These are phyloP conservation scores for Neonectria magnoliae DNA, from an alignment of 2,329 filamentous ascomycete species.

Conservation along the genomic window DNA sequence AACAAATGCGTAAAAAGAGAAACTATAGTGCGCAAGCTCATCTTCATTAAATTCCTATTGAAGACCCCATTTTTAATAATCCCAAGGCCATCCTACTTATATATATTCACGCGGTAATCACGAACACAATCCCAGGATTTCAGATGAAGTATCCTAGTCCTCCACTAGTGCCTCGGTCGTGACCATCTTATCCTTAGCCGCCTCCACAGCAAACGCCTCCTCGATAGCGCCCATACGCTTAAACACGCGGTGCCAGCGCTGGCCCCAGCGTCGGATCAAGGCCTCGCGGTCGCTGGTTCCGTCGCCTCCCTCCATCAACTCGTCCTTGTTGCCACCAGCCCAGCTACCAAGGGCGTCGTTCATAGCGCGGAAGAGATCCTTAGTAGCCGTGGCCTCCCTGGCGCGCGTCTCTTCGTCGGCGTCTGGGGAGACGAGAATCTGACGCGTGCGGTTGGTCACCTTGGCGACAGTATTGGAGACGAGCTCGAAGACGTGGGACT, in stretches of 20 bases:
- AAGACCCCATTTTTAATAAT: slow-evolving; percentile 19
- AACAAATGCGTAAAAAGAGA: neutral
- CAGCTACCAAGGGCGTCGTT: slow-evolving; percentile 81
- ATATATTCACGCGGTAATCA: slow-evolving; percentile 12
- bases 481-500: slow-evolving; percentile 87
- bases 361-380: slow-evolving; percentile 81
- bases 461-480: slow-evolving; percentile 89
- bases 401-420: slow-evolving; percentile 73
- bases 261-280: slow-evolving; percentile 81
- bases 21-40: neutral
- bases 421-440: slow-evolving; percentile 74
- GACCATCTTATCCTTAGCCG: slow-evolving; percentile 41
- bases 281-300: slow-evolving; percentile 67
- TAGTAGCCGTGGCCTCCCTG: slow-evolving; percentile 78
- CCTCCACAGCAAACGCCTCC: slow-evolving; percentile 69
- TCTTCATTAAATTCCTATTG: slow-evolving; percentile 8
- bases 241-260: slow-evolving; percentile 88
- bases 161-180: slow-evolving; percentile 30
- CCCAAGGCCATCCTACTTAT: slow-evolving; percentile 24
- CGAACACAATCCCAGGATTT: slow-evolving; percentile 21
- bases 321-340: slow-evolving; percentile 77
- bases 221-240: slow-evolving; percentile 84
- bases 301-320: slow-evolving; percentile 75
- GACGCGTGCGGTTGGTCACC: slow-evolving; percentile 85
- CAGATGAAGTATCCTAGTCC: slow-evolving; percentile 32